Evolutionary conservation across 768 basidiomycete species (phyloP).

Genomic region (Lactarius vividus): DNA sequence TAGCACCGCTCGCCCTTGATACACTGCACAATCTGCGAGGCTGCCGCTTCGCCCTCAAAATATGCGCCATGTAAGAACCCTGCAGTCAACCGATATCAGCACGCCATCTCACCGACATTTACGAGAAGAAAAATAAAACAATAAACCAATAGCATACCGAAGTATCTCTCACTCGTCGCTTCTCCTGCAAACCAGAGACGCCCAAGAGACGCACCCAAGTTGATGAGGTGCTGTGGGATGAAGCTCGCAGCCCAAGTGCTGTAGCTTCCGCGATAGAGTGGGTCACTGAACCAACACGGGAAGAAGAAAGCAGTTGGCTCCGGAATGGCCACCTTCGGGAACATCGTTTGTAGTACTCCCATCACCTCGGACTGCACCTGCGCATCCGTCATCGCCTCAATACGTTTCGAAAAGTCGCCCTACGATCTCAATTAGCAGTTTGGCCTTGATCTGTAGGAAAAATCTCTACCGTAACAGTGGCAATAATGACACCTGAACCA

Average conservation of each 20-base stretch:
- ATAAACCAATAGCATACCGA: conserved; percentile 40
- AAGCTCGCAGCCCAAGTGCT: conserved; percentile 65
- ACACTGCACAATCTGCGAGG: conserved; percentile 28
- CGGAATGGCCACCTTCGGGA: conserved; percentile 49
- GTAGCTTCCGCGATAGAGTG: conserved; percentile 56
- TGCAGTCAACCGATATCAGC: background rate
- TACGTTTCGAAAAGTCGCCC: conserved; percentile 57
- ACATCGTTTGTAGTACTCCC: conserved; percentile 54
- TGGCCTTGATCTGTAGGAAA: conserved; percentile 9
- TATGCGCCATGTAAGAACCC: conserved; percentile 36
- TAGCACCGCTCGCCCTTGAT: conserved; percentile 25
- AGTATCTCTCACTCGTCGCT: conserved; percentile 53
- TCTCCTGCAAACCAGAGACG: conserved; percentile 62
- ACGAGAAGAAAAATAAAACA: background rate
- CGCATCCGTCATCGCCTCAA: conserved; percentile 49
- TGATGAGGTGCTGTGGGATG: conserved; percentile 47
- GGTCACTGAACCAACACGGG: conserved; percentile 50
- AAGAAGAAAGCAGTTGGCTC: conserved; percentile 51
- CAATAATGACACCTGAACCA: conserved; percentile 55
- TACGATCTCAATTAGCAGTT: conserved; percentile 27
- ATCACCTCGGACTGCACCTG: conserved; percentile 53
- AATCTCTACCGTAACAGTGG: conserved; percentile 46
- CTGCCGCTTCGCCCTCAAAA: conserved; percentile 33
- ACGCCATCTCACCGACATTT: background rate
- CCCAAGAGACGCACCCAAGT: conserved; percentile 51